Conservation (phyloP, 2,329 filamentous ascomycete genomes). For the Neonectria ditissima region DNA sequence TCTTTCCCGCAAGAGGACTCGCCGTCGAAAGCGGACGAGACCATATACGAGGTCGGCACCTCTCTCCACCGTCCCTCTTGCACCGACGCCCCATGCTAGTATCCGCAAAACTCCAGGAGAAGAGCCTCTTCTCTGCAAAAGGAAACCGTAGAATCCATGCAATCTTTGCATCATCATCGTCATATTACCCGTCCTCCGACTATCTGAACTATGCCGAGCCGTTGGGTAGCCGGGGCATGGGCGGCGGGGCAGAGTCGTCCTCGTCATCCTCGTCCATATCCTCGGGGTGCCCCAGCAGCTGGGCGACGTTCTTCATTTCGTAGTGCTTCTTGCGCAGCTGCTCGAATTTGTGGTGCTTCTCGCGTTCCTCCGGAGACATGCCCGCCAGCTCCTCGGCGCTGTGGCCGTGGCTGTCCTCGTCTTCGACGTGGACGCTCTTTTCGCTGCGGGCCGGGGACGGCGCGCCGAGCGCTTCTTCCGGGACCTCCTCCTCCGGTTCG, state of each 20-base stretch:
- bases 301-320: slow-evolving; percentile 96
- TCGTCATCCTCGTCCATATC: slow-evolving; percentile 72
- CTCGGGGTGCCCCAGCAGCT: slow-evolving; percentile 82
- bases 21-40: slow-evolving; percentile 29
- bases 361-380: slow-evolving; percentile 77
- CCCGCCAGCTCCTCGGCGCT: slow-evolving; percentile 68
- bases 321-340: slow-evolving; percentile 95
- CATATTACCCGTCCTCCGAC: slow-evolving; percentile 19
- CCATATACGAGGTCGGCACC: slow-evolving; percentile 24
- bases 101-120: slow-evolving; percentile 45
- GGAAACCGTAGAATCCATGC: slow-evolving; percentile 16
- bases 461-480: slow-evolving; percentile 57
- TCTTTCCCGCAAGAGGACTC: slow-evolving; percentile 5
- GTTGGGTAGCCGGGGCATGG: slow-evolving; percentile 60
- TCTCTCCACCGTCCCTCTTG: slow-evolving; percentile 29
- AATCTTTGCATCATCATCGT: slow-evolving; percentile 23
- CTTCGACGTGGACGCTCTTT: slow-evolving; percentile 86
- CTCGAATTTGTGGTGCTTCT: slow-evolving; percentile 95
- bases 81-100: slow-evolving; percentile 45
- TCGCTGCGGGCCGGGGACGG: slow-evolving; percentile 52
- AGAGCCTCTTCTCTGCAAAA: slow-evolving; percentile 23
- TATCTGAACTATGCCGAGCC: slow-evolving; percentile 46
- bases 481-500: slow-evolving; percentile 84
- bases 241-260: slow-evolving; percentile 55
- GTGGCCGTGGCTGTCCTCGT: slow-evolving; percentile 67